These are phyloP conservation scores for Ambispora gerdemannii DNA, from an alignment of 192 early-diverging fungal genomes.

Conservation along the genomic window DNA sequence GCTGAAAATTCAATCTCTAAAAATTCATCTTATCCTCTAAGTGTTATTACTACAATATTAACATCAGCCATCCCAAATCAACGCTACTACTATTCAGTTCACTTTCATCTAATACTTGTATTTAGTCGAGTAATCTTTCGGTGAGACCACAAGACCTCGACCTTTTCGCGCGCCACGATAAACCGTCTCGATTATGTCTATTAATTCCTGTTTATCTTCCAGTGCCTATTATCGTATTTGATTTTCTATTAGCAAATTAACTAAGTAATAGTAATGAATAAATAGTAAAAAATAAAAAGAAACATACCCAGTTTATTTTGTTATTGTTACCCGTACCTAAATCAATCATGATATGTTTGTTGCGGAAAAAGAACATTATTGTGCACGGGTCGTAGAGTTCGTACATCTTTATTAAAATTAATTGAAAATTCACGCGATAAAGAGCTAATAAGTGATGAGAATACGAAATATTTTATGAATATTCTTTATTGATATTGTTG, in stretches of 20 bases:
- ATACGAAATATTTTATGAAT: too few relatives aligned
- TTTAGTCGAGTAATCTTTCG: conserved; percentile 96
- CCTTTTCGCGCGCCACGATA: conserved; percentile 95
- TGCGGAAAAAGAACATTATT: conserved; percentile 94
- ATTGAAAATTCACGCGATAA: too few relatives aligned
- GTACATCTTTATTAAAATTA: conserved; percentile 96
- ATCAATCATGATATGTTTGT: conserved; percentile 99
- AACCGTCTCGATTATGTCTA: conserved; percentile 88
- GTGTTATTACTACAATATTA: too few relatives aligned
- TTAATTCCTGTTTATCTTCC: conserved; percentile 93
- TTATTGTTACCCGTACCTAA: conserved; percentile 99
- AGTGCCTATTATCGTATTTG: conserved; percentile 47
- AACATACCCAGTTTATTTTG: conserved; percentile 86
- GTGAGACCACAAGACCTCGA: conserved; percentile 93
- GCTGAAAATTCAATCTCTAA: too few relatives aligned
- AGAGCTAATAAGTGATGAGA: too few relatives aligned
- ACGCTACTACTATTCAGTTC: too few relatives aligned
- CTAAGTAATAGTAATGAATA: not conserved
- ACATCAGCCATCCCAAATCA: too few relatives aligned
- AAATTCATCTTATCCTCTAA: too few relatives aligned
- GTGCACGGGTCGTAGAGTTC: conserved; percentile 99
- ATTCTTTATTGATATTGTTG: too few relatives aligned
- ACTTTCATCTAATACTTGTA: conserved; percentile 93
- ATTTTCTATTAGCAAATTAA: too few relatives aligned
- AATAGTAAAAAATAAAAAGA: not conserved